A percentile compares a stretch with the other conserved stretches of the same genome.
These are phyloP conservation scores for Phytophthora foliorum DNA, from an alignment of 352 stramenopile species.

Conservation along the genomic window DNA sequence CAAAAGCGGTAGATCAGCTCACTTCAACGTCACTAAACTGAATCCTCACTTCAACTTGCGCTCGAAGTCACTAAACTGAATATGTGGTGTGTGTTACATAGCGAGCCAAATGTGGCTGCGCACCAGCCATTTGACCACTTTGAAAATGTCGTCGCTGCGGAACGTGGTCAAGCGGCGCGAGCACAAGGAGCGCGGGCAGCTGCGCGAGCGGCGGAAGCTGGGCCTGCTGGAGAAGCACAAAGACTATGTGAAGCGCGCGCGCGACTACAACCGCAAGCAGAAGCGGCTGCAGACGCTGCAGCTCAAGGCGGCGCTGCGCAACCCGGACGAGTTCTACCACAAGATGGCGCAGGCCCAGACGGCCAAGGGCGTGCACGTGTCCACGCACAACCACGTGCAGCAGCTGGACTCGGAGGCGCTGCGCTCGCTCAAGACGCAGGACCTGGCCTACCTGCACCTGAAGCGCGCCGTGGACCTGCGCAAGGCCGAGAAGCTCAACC, in stretches of 20 bases:
- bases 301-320: constrained; percentile 95
- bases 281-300: constrained; percentile 89
- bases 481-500: constrained; percentile 84
- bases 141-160: constrained; percentile 86
- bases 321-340: constrained; percentile 99
- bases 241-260: constrained; percentile 97
- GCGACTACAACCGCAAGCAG: constrained; percentile 97
- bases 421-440: constrained; percentile 96
- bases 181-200: constrained; percentile 99
- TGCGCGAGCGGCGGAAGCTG: constrained; percentile 92
- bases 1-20: constrained; percentile 22
- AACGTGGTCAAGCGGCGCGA: constrained; percentile 99
- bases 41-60: neutral
- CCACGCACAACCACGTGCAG: constrained; percentile 75
- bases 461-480: constrained; percentile 80
- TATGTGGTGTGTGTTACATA: neutral
- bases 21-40: neutral
- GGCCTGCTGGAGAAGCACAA: constrained; percentile 99
- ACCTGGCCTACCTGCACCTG: constrained; percentile 96
- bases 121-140: constrained; percentile 20
- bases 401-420: constrained; percentile 84
- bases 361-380: constrained; percentile 78
- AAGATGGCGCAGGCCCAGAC: constrained; percentile 94
- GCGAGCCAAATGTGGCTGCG: neutral
- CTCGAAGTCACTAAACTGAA: constrained; percentile 4